Conservation (phyloP, 2,329 filamentous ascomycete genomes). For the Thielaviopsis ethacetica region DNA sequence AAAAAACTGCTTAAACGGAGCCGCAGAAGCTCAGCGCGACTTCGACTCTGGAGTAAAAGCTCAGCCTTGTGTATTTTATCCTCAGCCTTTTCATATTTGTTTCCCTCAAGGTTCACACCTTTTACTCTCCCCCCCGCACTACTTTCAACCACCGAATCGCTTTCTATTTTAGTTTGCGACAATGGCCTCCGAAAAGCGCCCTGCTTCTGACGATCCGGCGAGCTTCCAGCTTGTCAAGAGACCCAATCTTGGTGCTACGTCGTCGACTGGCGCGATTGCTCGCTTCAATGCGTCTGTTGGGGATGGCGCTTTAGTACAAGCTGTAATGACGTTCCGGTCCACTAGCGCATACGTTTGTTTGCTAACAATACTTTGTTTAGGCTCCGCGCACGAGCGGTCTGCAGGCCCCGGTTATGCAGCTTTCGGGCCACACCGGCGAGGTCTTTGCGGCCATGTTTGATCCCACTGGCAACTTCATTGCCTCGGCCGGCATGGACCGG, state of each 20-base stretch:
- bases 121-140: neutral
- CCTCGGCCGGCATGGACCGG: slow-evolving; percentile 89
- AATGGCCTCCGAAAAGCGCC: slow-evolving; percentile 87
- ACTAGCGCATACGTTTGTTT: neutral
- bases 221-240: slow-evolving; percentile 76
- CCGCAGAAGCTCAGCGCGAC: slow-evolving; percentile 3
- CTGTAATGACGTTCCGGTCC: slow-evolving; percentile 23
- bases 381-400: slow-evolving; percentile 64
- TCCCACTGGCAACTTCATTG: slow-evolving; percentile 71
- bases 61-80: slow-evolving; percentile 10
- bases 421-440: slow-evolving; percentile 69
- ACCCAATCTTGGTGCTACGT: slow-evolving; percentile 46
- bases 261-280: slow-evolving; percentile 30
- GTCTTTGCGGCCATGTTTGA: slow-evolving; percentile 86
- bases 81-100: slow-evolving; percentile 1
- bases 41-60: neutral
- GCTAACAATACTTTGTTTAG: slow-evolving; percentile 27
- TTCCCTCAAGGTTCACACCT: neutral
- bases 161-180: slow-evolving; percentile 3
- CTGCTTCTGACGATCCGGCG: slow-evolving; percentile 69
- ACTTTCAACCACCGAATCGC: neutral
- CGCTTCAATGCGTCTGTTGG: slow-evolving; percentile 33
- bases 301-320: slow-evolving; percentile 31
- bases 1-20: slow-evolving; percentile 6
- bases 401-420: slow-evolving; percentile 84